These are phyloP conservation scores for Penicillium manginii DNA, from an alignment of 495 filamentous ascomycete species.

Conservation along the genomic window DNA sequence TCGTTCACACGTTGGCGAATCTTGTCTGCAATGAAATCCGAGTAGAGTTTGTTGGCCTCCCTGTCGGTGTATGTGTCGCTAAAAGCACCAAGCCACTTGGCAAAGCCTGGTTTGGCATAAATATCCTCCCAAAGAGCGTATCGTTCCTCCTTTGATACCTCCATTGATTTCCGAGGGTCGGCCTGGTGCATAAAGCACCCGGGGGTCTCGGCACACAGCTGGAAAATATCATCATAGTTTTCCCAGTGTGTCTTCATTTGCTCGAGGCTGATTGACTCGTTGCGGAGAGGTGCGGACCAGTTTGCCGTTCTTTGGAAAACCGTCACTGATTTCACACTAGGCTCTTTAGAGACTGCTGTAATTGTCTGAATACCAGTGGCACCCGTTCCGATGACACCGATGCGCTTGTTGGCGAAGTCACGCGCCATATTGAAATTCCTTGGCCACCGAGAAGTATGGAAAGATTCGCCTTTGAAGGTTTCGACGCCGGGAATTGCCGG, in stretches of 20 bases:
- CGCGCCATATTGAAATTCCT: constrained; percentile 36
- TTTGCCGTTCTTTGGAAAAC: constrained; percentile 58
- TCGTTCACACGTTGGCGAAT: constrained; percentile 34
- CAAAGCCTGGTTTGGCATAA: constrained; percentile 32
- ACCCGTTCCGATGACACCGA: constrained; percentile 56
- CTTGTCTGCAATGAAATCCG: constrained; percentile 36
- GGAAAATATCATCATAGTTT: constrained; percentile 46
- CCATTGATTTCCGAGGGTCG: constrained; percentile 25
- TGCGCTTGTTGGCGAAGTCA: constrained; percentile 41
- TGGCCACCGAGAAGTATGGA: constrained; percentile 49
- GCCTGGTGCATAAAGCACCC: constrained; percentile 46
- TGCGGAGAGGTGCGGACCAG: constrained; percentile 43
- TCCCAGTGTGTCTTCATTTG: constrained; percentile 48
- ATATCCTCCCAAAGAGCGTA: constrained; percentile 29
- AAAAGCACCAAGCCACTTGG: constrained; percentile 35
- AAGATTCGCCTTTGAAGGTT: constrained; percentile 32
- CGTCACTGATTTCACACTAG: constrained; percentile 30
- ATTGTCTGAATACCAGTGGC: constrained; percentile 53
- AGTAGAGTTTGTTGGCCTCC: constrained; percentile 29
- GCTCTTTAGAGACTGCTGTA: constrained; percentile 27
- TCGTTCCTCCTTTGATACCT: constrained; percentile 26
- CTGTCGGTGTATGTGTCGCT: constrained; percentile 30
- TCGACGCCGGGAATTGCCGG: constrained; percentile 31
- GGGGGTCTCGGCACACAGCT: constrained; percentile 45
- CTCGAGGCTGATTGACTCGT: constrained; percentile 42